phyloP scores from a whole-genome alignment of 805 yeast genomes.

The Vanderwaltozyma yarrowii region DNA sequence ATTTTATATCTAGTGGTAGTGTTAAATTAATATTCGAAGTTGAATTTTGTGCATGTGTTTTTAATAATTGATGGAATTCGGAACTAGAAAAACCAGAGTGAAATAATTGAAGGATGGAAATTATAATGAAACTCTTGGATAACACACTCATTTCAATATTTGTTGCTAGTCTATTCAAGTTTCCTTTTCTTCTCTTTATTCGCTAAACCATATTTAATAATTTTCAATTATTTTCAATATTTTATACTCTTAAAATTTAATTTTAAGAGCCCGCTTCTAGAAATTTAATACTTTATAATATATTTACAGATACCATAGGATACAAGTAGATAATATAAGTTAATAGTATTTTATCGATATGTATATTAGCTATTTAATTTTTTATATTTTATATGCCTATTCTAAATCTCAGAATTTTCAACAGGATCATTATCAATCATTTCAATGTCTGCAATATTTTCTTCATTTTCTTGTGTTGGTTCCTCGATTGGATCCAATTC shows the following conservation, averaged over 20 bases:
- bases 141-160: constrained; percentile 11
- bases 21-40: not conserved
- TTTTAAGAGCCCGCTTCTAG: too few species aligned
- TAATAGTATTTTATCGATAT: too few species aligned
- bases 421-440: constrained; percentile 4
- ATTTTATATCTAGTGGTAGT: constrained; percentile 23
- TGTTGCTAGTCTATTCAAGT: too few species aligned
- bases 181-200: not conserved
- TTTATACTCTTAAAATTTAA: too few species aligned
- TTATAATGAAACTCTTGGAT: constrained; percentile 7
- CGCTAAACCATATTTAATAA: not conserved
- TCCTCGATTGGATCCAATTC: constrained; percentile 3
- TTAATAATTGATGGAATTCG: constrained; percentile 24
- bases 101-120: constrained; percentile 13
- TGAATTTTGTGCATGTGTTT: constrained; percentile 5
- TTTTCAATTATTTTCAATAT: too few species aligned
- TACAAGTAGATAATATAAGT: too few species aligned
- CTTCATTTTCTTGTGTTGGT: constrained; percentile 1
- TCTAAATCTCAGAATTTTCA: constrained; percentile 4
- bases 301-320: too few species aligned
- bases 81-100: constrained; percentile 29
- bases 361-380: not conserved
- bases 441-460: not conserved
- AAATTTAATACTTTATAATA: too few species aligned
- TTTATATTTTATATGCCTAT: not conserved